A percentile compares a stretch with the other conserved stretches of the same genome.
These are phyloP conservation scores for Cytospora piceae DNA, from an alignment of 2,329 filamentous ascomycete species.

Conservation along the genomic window DNA sequence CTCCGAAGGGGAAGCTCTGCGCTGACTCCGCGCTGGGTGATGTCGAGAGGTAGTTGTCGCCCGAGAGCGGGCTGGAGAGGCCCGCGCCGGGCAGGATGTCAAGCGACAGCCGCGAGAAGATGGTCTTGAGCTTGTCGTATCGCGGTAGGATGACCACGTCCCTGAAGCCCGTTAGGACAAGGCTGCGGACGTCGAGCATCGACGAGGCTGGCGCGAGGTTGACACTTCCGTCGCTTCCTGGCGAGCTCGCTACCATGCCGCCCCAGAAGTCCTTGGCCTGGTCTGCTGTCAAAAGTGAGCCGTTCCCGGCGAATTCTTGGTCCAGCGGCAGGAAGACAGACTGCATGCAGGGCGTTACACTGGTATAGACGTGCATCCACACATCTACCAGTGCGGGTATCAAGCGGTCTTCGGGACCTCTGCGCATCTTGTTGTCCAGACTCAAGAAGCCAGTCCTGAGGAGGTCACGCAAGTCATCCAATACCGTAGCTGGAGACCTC, in stretches of 20 bases:
- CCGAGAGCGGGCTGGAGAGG: slow-evolving; percentile 56
- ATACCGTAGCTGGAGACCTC: slow-evolving; percentile 68
- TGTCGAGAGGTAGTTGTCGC: slow-evolving; percentile 50
- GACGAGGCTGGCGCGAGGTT: slow-evolving; percentile 53
- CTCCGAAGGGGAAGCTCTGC: slow-evolving; percentile 37
- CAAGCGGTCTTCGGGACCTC: slow-evolving; percentile 82
- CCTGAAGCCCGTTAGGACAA: slow-evolving; percentile 85
- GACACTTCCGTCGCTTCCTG: slow-evolving; percentile 35
- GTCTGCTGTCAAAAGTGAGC: slow-evolving; percentile 74
- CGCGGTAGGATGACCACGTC: slow-evolving; percentile 87
- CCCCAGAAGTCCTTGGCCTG: slow-evolving; percentile 93
- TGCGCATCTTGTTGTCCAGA: slow-evolving; percentile 80
- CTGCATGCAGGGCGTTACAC: slow-evolving; percentile 89
- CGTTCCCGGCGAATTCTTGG: slow-evolving; percentile 86
- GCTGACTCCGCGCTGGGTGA: slow-evolving; percentile 53
- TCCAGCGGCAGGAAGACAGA: slow-evolving; percentile 93
- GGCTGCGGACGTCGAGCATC: slow-evolving; percentile 81
- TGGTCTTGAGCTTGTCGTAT: slow-evolving; percentile 84
- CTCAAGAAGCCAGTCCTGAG: slow-evolving; percentile 82
- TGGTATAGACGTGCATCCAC: slow-evolving; percentile 92
- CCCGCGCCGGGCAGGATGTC: slow-evolving; percentile 69
- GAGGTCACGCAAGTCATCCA: slow-evolving; percentile 78
- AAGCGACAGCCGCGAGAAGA: slow-evolving; percentile 86
- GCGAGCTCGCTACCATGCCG: slow-evolving; percentile 55
- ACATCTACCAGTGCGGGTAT: slow-evolving; percentile 89